Evolutionary conservation across 2,329 filamentous ascomycete genomes (phyloP), one percentile per base, ranked within the genome.

Genomic region (Clonostachys rhizophaga): DNA sequence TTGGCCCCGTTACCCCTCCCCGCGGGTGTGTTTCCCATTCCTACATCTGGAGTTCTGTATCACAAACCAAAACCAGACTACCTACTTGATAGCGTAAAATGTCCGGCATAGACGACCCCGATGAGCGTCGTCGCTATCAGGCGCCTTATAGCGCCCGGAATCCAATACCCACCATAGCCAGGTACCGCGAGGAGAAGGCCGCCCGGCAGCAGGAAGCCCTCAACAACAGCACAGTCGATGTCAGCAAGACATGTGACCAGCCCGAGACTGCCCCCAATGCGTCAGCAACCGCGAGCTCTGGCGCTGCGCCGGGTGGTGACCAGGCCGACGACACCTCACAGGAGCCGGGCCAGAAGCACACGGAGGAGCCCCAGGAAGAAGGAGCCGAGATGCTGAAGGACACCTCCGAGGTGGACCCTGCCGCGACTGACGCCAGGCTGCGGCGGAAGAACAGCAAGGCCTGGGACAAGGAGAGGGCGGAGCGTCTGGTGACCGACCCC

Each of bases 401-500:
- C 47, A 69, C 66, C 10, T 68, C 66, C 7, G 57, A 69, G 49
- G 56, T 63, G 9, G 67, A 61, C 11, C 52, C 63, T 3, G 57
- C 60, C n/a, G 54, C 66, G 2, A 53, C 67, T 33, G 68, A 76
- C 44, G 68, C 71, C 3, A 74, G 66, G 52, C 62, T 72, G 49
- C 71, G 74, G 57, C 69, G 73, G 20, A 71, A 71, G 49, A 63
- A 56, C 11, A 61, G 65, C 43, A 61, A 65, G 43, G 67, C 70
- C 48, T 62, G 55, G 8, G 68, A 67, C 44, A 61, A 64, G 42
- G 68, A 73, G 44, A 67, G 68, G 40, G 72, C 68, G n/a, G 71
- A 74, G n/a, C 68, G 75, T 49, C 74, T 86, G 58, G 85, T 89
- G 42, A 89, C 84, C 2, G 86, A 89, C 56, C 85, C 85, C 0